phyloP scores from a whole-genome alignment of 2,329 filamentous ascomycete genomes.

The Hyphodiscus sp. region DNA sequence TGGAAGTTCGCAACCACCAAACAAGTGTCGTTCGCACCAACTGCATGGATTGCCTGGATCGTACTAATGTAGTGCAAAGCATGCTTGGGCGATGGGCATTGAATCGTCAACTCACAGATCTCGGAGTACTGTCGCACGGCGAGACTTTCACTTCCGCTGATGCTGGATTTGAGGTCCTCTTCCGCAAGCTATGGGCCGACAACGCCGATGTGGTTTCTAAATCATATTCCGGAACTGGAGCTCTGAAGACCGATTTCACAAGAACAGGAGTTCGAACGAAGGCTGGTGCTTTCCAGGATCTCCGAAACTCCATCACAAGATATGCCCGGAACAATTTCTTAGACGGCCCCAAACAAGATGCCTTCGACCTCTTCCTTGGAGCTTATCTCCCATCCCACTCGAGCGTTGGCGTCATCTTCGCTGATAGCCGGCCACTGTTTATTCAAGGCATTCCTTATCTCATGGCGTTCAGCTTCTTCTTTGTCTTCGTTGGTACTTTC shows the following conservation, averaged over 20 bases:
- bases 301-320: conserved; percentile 79
- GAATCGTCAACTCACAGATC: conserved; percentile 80
- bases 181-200: conserved; percentile 97
- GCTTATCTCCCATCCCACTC: conserved; percentile 72
- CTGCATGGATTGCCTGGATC: conserved; percentile 98
- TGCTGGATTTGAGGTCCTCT: conserved; percentile 75
- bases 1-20: conserved; percentile 78
- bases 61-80: conserved; percentile 96
- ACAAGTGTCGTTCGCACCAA: conserved; percentile 92
- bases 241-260: conserved; percentile 96
- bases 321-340: conserved; percentile 93
- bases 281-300: conserved; percentile 76
- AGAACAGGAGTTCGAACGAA: conserved; percentile 87
- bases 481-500: conserved; percentile 68
- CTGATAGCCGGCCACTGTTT: conserved; percentile 75
- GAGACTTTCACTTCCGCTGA: conserved; percentile 73
- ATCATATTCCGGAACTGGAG: conserved; percentile 91
- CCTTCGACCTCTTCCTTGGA: conserved; percentile 90
- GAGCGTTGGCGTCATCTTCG: conserved; percentile 68
- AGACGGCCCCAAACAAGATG: conserved; percentile 90
- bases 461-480: conserved; percentile 68
- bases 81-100: conserved; percentile 90
- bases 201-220: conserved; percentile 93
- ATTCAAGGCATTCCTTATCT: conserved; percentile 94
- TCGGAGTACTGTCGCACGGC: conserved; percentile 70